Evolutionary conservation across 2,329 filamentous ascomycete genomes (phyloP).

Genomic region (Penicillium vulpinum): DNA sequence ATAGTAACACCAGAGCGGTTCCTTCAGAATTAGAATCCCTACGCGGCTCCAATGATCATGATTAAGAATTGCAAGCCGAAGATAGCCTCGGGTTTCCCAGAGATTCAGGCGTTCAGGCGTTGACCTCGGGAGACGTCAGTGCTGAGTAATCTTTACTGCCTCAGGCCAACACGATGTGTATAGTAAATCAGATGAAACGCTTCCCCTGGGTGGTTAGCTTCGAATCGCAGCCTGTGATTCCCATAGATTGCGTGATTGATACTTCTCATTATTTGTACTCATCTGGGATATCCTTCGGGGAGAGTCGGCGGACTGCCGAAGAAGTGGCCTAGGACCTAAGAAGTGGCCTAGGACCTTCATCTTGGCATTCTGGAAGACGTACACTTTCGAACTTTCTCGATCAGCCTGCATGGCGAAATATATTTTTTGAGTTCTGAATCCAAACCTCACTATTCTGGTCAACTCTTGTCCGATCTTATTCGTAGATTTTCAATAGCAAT

Average conservation of each 20-base stretch:
- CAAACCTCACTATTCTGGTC: not conserved
- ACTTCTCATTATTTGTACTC: not conserved
- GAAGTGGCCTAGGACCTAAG: not conserved
- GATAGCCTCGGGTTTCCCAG: not conserved
- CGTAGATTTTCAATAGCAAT: not conserved
- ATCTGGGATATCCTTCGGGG: not conserved
- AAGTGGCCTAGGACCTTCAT: not conserved
- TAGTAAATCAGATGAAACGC: not conserved
- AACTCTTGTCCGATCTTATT: accelerated
- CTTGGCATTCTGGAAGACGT: conserved; percentile 7
- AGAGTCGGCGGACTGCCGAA: not conserved
- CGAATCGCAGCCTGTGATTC: not conserved
- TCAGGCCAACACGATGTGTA: not conserved
- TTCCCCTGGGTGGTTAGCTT: not conserved
- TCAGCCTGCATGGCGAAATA: not conserved
- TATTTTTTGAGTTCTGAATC: not conserved
- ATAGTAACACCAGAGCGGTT: not conserved
- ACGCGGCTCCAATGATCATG: not conserved
- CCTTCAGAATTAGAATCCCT: not conserved
- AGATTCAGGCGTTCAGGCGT: not conserved
- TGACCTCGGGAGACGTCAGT: not conserved
- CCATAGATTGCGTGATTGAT: not conserved
- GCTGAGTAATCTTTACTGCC: not conserved
- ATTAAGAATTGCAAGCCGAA: not conserved
- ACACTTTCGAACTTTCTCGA: not conserved